Base-by-base conservation (phyloP, 108 stramenopile genomes). In the Cyclotella choctawhatcheeana region DNA sequence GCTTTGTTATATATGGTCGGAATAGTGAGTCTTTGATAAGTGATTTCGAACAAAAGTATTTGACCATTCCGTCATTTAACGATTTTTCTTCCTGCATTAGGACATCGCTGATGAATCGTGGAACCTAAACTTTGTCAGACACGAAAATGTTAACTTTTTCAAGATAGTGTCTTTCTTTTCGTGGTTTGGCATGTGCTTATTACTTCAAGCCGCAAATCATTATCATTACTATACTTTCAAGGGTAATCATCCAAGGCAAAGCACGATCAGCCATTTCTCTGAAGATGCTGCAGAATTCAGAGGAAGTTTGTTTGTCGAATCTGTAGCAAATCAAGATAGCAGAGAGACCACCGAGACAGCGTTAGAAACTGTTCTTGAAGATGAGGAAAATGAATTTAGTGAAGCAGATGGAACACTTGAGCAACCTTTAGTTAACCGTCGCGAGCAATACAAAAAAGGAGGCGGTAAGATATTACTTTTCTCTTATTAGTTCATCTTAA, bases 1-100 rank as follows among this genome's bases (percentile, higher is more conserved):
- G 34, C 59, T 8, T 22, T 76, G 22, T 43, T 62, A 21, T 67
- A 67, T 40, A 48, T 35, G 58, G 29, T 32, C 4, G 67, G 74
- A 10, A 40, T 67, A 25, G 47, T 44, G n/a, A 52, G 47, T 58
- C 3, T 40, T 6, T 40, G 12, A n/a, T n/a, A n/a, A n/a, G n/a
- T 6, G 37, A n/a, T n/a, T n/a, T n/a, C 37, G 37, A 6, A 6
- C 6, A 8, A 40, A 8, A 8, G 37, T 40, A 40, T 40, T 64
- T 5, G 8, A 73, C 4, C 1, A 1, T 20, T 5, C 21, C n/a
- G 5, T 21, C 21, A 21, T 16, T 21, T 66, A 20, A 17, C 24
- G 16, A n/a, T n/a, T n/a, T n/a, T n/a, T n/a, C n/a, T n/a, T n/a
- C n/a, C n/a, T n/a, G n/a, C n/a, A n/a, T n/a, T 10, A 25, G 34